A percentile compares a stretch with the other conserved stretches of the same genome.
Evolutionary conservation across 768 basidiomycete species (phyloP).

Genomic region (Russula ochroleuca): DNA sequence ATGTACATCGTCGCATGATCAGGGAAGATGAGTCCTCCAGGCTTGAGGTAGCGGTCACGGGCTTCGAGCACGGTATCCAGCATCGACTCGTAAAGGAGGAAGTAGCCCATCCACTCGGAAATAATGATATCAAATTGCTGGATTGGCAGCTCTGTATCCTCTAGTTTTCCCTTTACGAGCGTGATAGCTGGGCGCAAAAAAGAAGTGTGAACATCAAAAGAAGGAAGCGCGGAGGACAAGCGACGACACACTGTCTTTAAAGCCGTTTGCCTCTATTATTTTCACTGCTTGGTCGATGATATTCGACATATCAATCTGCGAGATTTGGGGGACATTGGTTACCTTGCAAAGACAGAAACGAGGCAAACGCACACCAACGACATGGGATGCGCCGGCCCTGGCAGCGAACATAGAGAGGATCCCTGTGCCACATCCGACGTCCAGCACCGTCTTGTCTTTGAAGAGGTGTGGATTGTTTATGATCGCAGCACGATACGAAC

Average conservation of each 20-base stretch:
- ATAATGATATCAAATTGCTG: slow-evolving; percentile 97
- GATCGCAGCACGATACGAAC: slow-evolving; percentile 93
- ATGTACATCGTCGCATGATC: slow-evolving; percentile 89
- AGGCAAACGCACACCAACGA: slow-evolving; percentile 70
- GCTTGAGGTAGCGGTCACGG: slow-evolving; percentile 93
- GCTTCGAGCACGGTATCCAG: slow-evolving; percentile 96
- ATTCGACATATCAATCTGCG: slow-evolving; percentile 98
- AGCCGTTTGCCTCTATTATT: slow-evolving; percentile 95
- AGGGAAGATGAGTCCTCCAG: slow-evolving; percentile 90
- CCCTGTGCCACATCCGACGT: slow-evolving; percentile 98
- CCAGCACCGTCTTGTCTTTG: slow-evolving; percentile 94
- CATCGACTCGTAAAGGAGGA: slow-evolving; percentile 99
- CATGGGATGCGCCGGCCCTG: slow-evolving; percentile 89
- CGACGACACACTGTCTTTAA: slow-evolving; percentile 78
- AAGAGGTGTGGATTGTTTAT: slow-evolving; percentile 92
- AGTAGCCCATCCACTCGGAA: slow-evolving; percentile 99
- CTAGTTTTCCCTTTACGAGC: slow-evolving; percentile 96
- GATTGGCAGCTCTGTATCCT: slow-evolving; percentile 85
- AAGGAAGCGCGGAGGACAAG: neutral
- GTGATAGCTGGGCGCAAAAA: slow-evolving; percentile 66
- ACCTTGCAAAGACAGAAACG: neutral
- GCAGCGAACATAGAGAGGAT: slow-evolving; percentile 98
- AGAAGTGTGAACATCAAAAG: slow-evolving; percentile 8
- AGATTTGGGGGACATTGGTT: neutral
- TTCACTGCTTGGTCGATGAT: slow-evolving; percentile 99